Evolutionary conservation across 805 yeast genomes (phyloP), one percentile per base, ranked within the genome.

Genomic region (Candida maltosa): DNA sequence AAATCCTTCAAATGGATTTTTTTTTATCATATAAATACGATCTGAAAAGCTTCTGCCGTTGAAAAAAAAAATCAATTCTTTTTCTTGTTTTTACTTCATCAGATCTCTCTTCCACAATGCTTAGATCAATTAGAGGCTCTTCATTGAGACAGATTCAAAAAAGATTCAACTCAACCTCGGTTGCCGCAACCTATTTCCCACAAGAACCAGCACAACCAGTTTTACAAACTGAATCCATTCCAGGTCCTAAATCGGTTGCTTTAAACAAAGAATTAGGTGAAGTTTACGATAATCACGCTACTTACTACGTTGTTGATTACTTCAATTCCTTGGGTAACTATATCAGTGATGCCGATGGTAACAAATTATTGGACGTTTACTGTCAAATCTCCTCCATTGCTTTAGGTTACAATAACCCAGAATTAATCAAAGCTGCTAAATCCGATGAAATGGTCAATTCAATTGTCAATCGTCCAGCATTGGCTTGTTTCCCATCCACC

Each of bases 401-500:
- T 4, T 47, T 67, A 26, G 73, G 73, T 5, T 67, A 67, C 54
- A 65, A 65, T 45, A 67, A 66, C 47, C 73, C 73, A 1, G 63
- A 46, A 15, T 54, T 67, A 38, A 46, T 50, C 32, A 51, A 59
- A 40, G 54, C 63, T 11, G 71, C 72, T 2, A 54, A 51, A 37
- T 59, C 67, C 1, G 64, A 56, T 23, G 68, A 59, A 40, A 67
- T 67, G 73, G 54, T 60, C 34, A 57, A 53, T 35, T 68, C 73
- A 5, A 49, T 67, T 37, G 51, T 64, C 26, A 65, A 67, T 47
- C 52, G 72, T 37, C 72, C 72, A 1, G 71, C 72, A 1, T 61
- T 64, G 53, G 72, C 70, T 7, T 65, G 70, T 36, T 65, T 65
- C 44, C 70, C 72, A 8, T 69, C 76, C 12, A 62, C 65, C n/a